These are phyloP conservation scores for Lachancea sp. DNA, from an alignment of 805 yeast species.

Conservation along the genomic window DNA sequence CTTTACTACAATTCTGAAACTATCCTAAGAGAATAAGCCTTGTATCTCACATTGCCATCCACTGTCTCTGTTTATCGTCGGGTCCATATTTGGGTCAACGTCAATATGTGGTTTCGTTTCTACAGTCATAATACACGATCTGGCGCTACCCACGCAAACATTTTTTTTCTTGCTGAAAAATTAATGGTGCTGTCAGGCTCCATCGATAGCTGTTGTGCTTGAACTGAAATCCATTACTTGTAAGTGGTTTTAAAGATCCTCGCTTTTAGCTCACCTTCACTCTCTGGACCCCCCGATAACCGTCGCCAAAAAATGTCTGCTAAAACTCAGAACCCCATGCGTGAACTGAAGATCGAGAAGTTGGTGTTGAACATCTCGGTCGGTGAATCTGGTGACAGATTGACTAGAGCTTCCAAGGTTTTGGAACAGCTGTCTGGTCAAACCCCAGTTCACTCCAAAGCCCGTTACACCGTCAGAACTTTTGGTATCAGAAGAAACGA, in stretches of 20 bases:
- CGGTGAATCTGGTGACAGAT: slow-evolving; percentile 99
- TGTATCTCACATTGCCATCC: too few relatives aligned
- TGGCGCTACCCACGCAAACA: slow-evolving; percentile 4
- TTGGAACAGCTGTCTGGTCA: slow-evolving; percentile 99
- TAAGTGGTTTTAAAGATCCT: background rate
- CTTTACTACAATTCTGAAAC: too few relatives aligned
- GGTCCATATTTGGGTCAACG: background rate
- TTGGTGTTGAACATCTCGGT: slow-evolving; percentile 99
- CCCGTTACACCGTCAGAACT: slow-evolving; percentile 99
- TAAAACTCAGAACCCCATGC: slow-evolving; percentile 87
- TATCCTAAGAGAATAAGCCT: too few relatives aligned
- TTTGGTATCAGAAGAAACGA: slow-evolving; percentile 99
- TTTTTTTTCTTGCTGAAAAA: slow-evolving; percentile 1
- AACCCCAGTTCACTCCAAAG: slow-evolving; percentile 99
- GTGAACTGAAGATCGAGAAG: slow-evolving; percentile 98
- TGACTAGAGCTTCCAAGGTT: slow-evolving; percentile 99
- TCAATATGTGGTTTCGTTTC: background rate
- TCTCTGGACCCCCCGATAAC: background rate
- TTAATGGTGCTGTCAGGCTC: slow-evolving; percentile 1
- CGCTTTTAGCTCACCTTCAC: background rate
- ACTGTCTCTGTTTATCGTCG: too few relatives aligned
- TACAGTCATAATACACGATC: background rate
- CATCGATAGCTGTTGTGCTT: too few relatives aligned
- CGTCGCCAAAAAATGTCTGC: slow-evolving; percentile 39
- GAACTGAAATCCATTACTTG: too few relatives aligned